Evolutionary conservation across 345 rosid species (phyloP).

Genomic region (Salix suchowensis): DNA sequence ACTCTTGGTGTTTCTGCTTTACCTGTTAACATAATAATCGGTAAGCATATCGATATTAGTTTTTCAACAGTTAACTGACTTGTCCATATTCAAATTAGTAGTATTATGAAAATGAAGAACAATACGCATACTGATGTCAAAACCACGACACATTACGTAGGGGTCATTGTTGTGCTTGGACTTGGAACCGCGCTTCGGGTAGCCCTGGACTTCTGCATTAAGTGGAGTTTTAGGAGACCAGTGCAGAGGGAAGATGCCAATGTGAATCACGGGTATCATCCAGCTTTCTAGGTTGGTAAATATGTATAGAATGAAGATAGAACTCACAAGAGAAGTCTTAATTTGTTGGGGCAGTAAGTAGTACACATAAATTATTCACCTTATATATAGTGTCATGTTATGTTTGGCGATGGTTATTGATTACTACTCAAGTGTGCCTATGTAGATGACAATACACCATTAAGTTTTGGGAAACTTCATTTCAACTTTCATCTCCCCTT

Average conservation of each 20-base stretch:
- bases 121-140: slow-evolving; percentile 13
- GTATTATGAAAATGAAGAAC: background rate
- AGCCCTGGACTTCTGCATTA: slow-evolving; percentile 73
- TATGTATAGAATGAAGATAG: slow-evolving; percentile 23
- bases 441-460: background rate
- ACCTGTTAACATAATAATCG: slow-evolving; percentile 88
- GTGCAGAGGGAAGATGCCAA: slow-evolving; percentile 62
- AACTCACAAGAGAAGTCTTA: background rate
- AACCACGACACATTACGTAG: slow-evolving; percentile 27
- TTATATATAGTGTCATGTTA: slow-evolving; percentile 1
- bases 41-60: slow-evolving; percentile 22
- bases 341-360: background rate
- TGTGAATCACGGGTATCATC: slow-evolving; percentile 50
- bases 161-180: slow-evolving; percentile 89
- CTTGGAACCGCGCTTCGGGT: slow-evolving; percentile 83
- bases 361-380: slow-evolving; percentile 14
- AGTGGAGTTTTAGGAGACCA: slow-evolving; percentile 76
- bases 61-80: background rate
- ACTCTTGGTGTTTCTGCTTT: slow-evolving; percentile 83
- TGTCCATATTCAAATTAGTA: background rate
- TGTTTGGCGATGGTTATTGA: slow-evolving; percentile 2
- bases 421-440: slow-evolving; percentile 2
- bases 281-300: slow-evolving; percentile 47
- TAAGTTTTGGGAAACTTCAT: background rate
- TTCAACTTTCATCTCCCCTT: background rate